Conservation (phyloP, 371 early-diverging fungal genomes). For the Synchytrium microbalum region DNA sequence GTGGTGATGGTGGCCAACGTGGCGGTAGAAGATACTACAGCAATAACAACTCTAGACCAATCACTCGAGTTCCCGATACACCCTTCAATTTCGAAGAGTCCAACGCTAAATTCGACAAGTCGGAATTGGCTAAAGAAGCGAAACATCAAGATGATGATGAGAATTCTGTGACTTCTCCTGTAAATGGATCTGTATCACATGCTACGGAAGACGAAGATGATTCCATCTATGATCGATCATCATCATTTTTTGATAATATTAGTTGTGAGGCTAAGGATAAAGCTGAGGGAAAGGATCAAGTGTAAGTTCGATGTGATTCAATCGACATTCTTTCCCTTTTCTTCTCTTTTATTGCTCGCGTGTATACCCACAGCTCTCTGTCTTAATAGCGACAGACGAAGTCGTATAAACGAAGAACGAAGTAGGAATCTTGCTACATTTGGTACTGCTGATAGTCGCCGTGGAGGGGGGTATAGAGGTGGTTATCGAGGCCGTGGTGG, state of each 20-base stretch:
- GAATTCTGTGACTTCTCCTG: slow-evolving; percentile 6
- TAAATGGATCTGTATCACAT: slow-evolving; percentile 19
- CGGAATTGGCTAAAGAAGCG: slow-evolving; percentile 41
- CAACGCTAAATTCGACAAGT: slow-evolving; percentile 88
- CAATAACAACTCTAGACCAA: slow-evolving; percentile 11
- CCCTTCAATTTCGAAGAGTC: slow-evolving; percentile 93
- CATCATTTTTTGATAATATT: slow-evolving; percentile 94
- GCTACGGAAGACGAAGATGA: slow-evolving; percentile 24
- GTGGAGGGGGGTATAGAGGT: slow-evolving; percentile 23
- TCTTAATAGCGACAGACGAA: slow-evolving; percentile 49
- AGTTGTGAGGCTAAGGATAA: slow-evolving; percentile 93
- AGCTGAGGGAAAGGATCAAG: slow-evolving; percentile 29
- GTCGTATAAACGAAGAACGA: slow-evolving; percentile 76
- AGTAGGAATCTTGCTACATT: slow-evolving; percentile 89
- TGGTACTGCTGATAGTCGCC: slow-evolving; percentile 59
- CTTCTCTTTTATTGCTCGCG: slow-evolving; percentile 6
- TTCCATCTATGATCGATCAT: slow-evolving; percentile 62
- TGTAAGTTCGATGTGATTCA: slow-evolving; percentile 8
- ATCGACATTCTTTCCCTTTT: background rate
- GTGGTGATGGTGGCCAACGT: slow-evolving; percentile 39
- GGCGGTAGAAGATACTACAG: slow-evolving; percentile 26
- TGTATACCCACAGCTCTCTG: background rate
- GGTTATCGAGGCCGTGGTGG: slow-evolving; percentile 18
- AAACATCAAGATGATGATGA: slow-evolving; percentile 20
- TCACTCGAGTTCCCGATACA: slow-evolving; percentile 55